Percentiles rank a stretch among this genome's conserved stretches.
These are phyloP conservation scores for Rhizopus arrhizus DNA, from an alignment of 371 early-diverging fungal species.

Conservation along the genomic window DNA sequence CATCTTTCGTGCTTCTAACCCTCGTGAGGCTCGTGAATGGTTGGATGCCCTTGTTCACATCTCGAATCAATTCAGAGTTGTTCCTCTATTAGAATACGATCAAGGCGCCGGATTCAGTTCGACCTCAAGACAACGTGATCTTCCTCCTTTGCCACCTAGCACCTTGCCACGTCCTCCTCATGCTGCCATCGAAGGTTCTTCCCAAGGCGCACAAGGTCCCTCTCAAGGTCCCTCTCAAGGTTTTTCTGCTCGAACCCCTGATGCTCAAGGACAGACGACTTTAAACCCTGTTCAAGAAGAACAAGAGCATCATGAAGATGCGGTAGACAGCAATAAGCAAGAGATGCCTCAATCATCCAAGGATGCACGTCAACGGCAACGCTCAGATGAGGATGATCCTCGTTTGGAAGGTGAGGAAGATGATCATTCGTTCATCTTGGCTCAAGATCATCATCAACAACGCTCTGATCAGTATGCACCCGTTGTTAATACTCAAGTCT, in stretches of 20 bases:
- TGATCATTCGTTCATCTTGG: not conserved
- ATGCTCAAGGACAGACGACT: not conserved
- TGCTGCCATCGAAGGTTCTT: conserved; percentile 9
- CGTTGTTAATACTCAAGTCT: not conserved
- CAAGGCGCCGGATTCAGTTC: conserved; percentile 3
- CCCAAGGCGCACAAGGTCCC: not conserved
- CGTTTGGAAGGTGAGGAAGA: conserved; percentile 5
- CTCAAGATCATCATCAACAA: not conserved
- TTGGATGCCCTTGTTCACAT: conserved; percentile 9
- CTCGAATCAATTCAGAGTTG: conserved; percentile 7
- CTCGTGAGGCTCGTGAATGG: conserved; percentile 21
- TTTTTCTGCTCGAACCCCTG: too few species aligned
- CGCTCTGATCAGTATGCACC: conserved; percentile 3
- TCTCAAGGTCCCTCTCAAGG: too few species aligned
- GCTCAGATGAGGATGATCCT: not conserved
- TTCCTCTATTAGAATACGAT: conserved; percentile 15
- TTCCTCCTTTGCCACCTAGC: conserved; percentile 26
- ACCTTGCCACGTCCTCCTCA: conserved; percentile 12
- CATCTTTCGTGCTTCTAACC: conserved; percentile 14
- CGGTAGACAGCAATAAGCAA: not conserved
- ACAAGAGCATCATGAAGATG: not conserved
- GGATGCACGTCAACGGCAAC: conserved; percentile 1
- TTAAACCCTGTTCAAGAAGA: conserved; percentile 3
- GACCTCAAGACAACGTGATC: conserved; percentile 15
- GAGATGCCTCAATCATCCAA: not conserved